These are phyloP conservation scores for Podospora bellae-mahoneyi DNA, from an alignment of 495 filamentous ascomycete species.

Conservation along the genomic window DNA sequence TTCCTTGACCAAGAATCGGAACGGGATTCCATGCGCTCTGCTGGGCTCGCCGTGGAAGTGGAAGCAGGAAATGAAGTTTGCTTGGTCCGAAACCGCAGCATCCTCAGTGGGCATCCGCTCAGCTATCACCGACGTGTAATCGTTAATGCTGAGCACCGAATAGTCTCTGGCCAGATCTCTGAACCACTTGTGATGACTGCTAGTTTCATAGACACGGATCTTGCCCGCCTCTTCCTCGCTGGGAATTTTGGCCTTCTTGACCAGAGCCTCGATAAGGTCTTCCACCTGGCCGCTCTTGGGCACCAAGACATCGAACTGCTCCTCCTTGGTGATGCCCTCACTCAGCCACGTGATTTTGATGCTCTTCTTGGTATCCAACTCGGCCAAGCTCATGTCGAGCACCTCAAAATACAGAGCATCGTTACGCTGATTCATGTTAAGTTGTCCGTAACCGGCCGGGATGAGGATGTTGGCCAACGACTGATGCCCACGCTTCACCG, in stretches of 20 bases:
- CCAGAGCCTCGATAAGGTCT: slow-evolving; percentile 69
- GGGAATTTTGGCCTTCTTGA: slow-evolving; percentile 74
- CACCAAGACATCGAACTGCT: slow-evolving; percentile 74
- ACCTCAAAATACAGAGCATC: slow-evolving; percentile 88
- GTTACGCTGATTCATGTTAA: slow-evolving; percentile 61
- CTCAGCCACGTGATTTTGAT: slow-evolving; percentile 78
- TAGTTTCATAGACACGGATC: slow-evolving; percentile 74
- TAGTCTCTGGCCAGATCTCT: slow-evolving; percentile 64
- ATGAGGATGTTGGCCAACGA: slow-evolving; percentile 69
- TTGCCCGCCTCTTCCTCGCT: slow-evolving; percentile 62
- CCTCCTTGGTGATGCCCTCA: slow-evolving; percentile 90
- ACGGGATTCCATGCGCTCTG: slow-evolving; percentile 76
- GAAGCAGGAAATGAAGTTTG: slow-evolving; percentile 69
- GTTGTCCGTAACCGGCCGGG: slow-evolving; percentile 49
- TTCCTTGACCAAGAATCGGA: slow-evolving; percentile 84
- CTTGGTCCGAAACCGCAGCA: slow-evolving; percentile 38
- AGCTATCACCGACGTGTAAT: slow-evolving; percentile 79
- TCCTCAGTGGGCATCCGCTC: slow-evolving; percentile 83
- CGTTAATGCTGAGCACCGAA: slow-evolving; percentile 68
- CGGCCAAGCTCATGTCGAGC: slow-evolving; percentile 86
- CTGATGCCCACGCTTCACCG: slow-evolving; percentile 66
- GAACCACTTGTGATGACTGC: slow-evolving; percentile 72
- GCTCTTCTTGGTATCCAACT: slow-evolving; percentile 84
- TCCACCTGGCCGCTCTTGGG: slow-evolving; percentile 73
- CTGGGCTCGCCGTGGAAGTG: slow-evolving; percentile 87